A percentile compares a stretch with the other conserved stretches of the same genome.
Evolutionary conservation across 805 yeast genomes (phyloP).

Genomic region (Citeromyces nyonsensis): DNA sequence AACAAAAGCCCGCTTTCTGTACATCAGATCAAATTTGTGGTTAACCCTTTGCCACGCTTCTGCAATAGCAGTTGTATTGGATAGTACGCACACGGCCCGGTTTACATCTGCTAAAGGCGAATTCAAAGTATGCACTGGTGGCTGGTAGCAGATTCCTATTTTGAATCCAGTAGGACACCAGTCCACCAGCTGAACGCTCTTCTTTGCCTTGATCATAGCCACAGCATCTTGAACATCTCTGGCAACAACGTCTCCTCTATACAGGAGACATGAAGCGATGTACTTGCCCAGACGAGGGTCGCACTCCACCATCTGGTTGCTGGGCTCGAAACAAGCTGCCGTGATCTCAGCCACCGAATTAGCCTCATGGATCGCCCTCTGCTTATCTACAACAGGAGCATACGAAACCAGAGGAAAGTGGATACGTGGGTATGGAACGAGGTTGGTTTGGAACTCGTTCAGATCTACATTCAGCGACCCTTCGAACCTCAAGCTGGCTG

Average conservation of each 20-base stretch:
- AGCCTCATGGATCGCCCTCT: conserved; percentile 79
- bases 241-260: conserved; percentile 89
- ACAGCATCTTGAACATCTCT: conserved; percentile 89
- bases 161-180: conserved; percentile 97
- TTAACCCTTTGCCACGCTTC: conserved; percentile 93
- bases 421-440: conserved; percentile 92
- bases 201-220: conserved; percentile 73
- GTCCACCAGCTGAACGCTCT: conserved; percentile 83
- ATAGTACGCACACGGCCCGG: conserved; percentile 87
- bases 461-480: conserved; percentile 87
- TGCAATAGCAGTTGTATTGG: conserved; percentile 87
- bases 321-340: conserved; percentile 86
- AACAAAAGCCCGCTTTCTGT: conserved; percentile 86
- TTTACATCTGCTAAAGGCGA: conserved; percentile 73
- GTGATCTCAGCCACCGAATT: conserved; percentile 82
- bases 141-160: conserved; percentile 89
- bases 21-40: conserved; percentile 87
- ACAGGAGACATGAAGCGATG: conserved; percentile 87
- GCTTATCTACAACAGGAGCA: conserved; percentile 75
- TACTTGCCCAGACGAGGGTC: conserved; percentile 84
- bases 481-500: conserved; percentile 84
- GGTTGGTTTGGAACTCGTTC: conserved; percentile 87
- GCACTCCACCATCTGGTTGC: conserved; percentile 91
- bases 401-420: conserved; percentile 92
- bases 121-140: conserved; percentile 71